phyloP scores from a whole-genome alignment of 2,329 filamentous ascomycete genomes.

The Rhynchosporium agropyri region DNA sequence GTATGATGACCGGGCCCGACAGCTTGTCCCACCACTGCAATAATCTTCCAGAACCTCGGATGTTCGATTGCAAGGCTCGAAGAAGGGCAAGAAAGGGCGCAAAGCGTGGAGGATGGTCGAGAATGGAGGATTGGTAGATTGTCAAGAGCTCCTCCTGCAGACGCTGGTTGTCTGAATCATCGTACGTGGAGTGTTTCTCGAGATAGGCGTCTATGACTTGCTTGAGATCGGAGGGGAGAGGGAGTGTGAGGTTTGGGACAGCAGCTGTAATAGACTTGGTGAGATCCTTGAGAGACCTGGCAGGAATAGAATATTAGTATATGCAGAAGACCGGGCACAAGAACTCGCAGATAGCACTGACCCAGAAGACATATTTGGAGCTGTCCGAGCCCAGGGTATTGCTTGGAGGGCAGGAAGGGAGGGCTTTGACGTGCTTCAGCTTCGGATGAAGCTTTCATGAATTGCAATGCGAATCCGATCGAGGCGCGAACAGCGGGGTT shows the following conservation, averaged over 20 bases:
- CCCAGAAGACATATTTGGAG: slow-evolving; percentile 32
- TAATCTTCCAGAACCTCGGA: slow-evolving; percentile 64
- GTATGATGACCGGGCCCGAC: slow-evolving; percentile 57
- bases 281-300: slow-evolving; percentile 56
- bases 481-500: slow-evolving; percentile 4
- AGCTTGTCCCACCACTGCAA: slow-evolving; percentile 73
- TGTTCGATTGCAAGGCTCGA: slow-evolving; percentile 62
- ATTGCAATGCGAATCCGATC: background rate
- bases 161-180: slow-evolving; percentile 69
- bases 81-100: slow-evolving; percentile 71
- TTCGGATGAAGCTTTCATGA: background rate
- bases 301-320: background rate
- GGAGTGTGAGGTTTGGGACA: slow-evolving; percentile 54
- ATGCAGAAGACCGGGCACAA: background rate
- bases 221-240: slow-evolving; percentile 67
- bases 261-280: slow-evolving; percentile 58
- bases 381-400: slow-evolving; percentile 19
- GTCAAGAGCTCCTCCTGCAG: slow-evolving; percentile 72
- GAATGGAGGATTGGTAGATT: slow-evolving; percentile 67
- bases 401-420: slow-evolving; percentile 11
- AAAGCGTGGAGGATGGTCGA: slow-evolving; percentile 57
- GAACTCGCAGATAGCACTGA: slow-evolving; percentile 18
- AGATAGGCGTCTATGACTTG: slow-evolving; percentile 67
- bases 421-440: slow-evolving; percentile 9
- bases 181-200: slow-evolving; percentile 66